phyloP scores from a whole-genome alignment of 352 stramenopile genomes.

The Albugo laibachii region DNA sequence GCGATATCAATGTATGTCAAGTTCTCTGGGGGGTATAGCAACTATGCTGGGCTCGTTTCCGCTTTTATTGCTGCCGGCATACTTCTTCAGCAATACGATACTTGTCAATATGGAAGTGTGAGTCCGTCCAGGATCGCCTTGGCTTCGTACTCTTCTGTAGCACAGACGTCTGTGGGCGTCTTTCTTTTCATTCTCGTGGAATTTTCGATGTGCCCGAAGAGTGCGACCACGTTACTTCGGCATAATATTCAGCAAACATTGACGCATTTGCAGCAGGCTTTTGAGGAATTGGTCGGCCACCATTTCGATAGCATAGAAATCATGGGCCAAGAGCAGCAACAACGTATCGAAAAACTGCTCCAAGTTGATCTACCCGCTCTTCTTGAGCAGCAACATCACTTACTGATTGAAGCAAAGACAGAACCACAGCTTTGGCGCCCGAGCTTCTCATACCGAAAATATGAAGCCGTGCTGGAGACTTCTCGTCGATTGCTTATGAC shows the following conservation, averaged over 20 bases:
- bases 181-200: slow-evolving; percentile 64
- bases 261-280: slow-evolving; percentile 33
- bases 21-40: slow-evolving; percentile 38
- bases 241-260: slow-evolving; percentile 61
- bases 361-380: slow-evolving; percentile 10
- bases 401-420: slow-evolving; percentile 36
- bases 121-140: slow-evolving; percentile 19
- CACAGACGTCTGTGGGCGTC: slow-evolving; percentile 55
- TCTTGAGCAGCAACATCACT: slow-evolving; percentile 28
- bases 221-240: slow-evolving; percentile 34
- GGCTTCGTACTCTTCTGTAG: slow-evolving; percentile 53
- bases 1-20: slow-evolving; percentile 51
- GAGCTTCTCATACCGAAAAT: slow-evolving; percentile 53
- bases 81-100: slow-evolving; percentile 28
- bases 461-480: slow-evolving; percentile 36
- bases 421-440: slow-evolving; percentile 55
- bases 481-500: slow-evolving; percentile 54
- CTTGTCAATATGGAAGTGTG: slow-evolving; percentile 10
- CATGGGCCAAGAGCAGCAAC: slow-evolving; percentile 29
- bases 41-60: slow-evolving; percentile 49
- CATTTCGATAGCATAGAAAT: slow-evolving; percentile 30
- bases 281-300: slow-evolving; percentile 46
- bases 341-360: slow-evolving; percentile 30
- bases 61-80: slow-evolving; percentile 46
- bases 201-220: slow-evolving; percentile 42